Base-by-base conservation (phyloP, 2,329 filamentous ascomycete genomes). In the Sclerotinia minor region DNA sequence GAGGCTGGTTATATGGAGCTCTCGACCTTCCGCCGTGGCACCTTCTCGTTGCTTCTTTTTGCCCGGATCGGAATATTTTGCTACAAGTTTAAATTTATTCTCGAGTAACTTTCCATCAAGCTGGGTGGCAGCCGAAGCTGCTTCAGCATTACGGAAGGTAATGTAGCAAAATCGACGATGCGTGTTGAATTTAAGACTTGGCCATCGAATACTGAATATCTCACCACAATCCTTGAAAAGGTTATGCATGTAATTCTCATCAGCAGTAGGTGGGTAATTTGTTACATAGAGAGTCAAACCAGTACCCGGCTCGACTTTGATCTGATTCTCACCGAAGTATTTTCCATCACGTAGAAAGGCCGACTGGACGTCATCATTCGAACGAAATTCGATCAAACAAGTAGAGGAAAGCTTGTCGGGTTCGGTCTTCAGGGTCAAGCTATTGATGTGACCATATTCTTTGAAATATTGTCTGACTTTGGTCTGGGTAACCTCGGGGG, bases 91-190 rank as follows among this genome's bases (percentile, higher is more conserved):
- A 72, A 89, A 88, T 38, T 86, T 85, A 35, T 87, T 87, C 32
- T 89, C 90, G 0, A 96, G 79, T 29, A 88, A 77, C 67, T 84
- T 88, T 35, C 90, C 90, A 75, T 97, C 85, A 60, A 97, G 84
- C 68, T 86, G 80, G 0, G 89, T 89, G 1, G 94, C 94, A 60
- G 85, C 87, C 50, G 87, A 83, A 0, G 93, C 92, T 64, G 86
- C 85, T n/a, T 84, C 83, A 3, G 84, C 79, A 44, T 87, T 87
- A 59, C 88, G 84, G 77, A 97, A 97, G n/a, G 96, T 92, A 8
- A 97, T 84, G 78, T 99, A 99, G 81, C 94, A 97, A 80, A 99
- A 99, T 32, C 95, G 90, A 44, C 95, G 91, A 73, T 92, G 89
- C 1, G 90, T 89, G 75, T 97, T 94, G 78, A 85, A 93, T 77